Percentiles rank a stretch among this genome's conserved stretches.
Evolutionary conservation across 2,329 filamentous ascomycete species (phyloP).

Genomic region (Calcarisporium arbuscula): DNA sequence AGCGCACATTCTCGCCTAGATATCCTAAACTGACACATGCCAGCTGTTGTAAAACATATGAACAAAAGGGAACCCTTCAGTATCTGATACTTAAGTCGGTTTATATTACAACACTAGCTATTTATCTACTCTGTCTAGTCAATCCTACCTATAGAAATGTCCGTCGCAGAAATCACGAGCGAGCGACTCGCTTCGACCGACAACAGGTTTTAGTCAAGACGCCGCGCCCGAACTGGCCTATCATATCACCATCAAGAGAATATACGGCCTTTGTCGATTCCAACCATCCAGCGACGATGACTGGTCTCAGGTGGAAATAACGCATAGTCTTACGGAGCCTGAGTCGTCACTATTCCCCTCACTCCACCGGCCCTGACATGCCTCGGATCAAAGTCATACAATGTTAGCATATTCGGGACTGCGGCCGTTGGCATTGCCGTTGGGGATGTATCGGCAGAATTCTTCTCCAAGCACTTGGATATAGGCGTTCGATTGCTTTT

Average conservation of each 20-base stretch:
- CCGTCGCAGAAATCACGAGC: constrained; percentile 12
- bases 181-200: constrained; percentile 14
- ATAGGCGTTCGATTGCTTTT: constrained; percentile 9
- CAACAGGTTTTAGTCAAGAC: constrained; percentile 13
- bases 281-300: constrained; percentile 13
- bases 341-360: constrained; percentile 12
- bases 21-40: no score
- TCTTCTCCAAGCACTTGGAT: constrained; percentile 15
- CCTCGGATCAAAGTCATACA: constrained; percentile 8
- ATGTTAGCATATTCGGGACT: constrained; percentile 14
- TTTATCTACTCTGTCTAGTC: constrained; percentile 16
- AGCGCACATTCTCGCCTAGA: no score
- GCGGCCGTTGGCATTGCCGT: constrained; percentile 12
- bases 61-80: no score
- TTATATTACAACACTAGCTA: no score
- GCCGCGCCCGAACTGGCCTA: constrained; percentile 9
- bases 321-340: constrained; percentile 7
- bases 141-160: constrained; percentile 12
- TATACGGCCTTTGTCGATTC: constrained; percentile 10
- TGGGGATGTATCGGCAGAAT: constrained; percentile 11
- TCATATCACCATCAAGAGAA: constrained; percentile 13
- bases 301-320: constrained; percentile 13
- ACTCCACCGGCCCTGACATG: constrained; percentile 12
- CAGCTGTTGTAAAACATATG: no score
- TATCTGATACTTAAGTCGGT: no score